Base-by-base conservation (phyloP, 208 protist species). In the Trypanosoma lewisi region DNA sequence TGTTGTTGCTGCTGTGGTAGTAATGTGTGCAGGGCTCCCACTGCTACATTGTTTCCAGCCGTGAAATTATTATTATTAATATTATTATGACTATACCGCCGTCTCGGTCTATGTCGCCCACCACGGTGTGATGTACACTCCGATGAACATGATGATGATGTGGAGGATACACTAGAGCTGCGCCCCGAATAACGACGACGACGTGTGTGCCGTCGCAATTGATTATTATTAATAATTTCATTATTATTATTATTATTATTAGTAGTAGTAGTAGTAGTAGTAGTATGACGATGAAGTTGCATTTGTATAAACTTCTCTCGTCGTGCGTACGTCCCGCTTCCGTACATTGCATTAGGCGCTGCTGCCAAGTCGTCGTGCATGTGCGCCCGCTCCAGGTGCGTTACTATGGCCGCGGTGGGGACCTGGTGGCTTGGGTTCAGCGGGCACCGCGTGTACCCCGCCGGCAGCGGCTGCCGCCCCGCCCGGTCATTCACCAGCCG, bases 331-430 rank as follows among this genome's bases (percentile, higher is more conserved):
- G 78, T 80, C 19, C 27, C 54, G 2, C 4, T 42, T 23, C 63
- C 63, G 51, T 80, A 85, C 70, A 85, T 76, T 14, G 78, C 74
- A 59, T 72, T 63, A 4, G 61, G 41, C 9, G 56, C 49, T n/a
- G 49, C 23, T 4, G 53, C 36, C 19, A 85, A 66, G 11, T 65
- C 34, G 58, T 80, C 73, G 12, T 67, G 62, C 33, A 44, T 19
- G 64, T 85, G 78, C 7, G 59, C 52, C 42, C 53, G 47, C 17
- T 49, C 42, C 16, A 82, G 17, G 60, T 82, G 76, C 7, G 36
- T 75, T 1, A 71, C 70, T 36, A 77, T 66, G 42, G 48, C 52
- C 14, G 65, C 73, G 9, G 69, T 53, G 7, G 76, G 76, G 27
- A 82, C 50, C 31, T 63, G 37, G 58, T 85, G 78, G n/a, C 36